phyloP scores from a whole-genome alignment of 257 asterid genomes.

The Solanum ossicruentum region DNA sequence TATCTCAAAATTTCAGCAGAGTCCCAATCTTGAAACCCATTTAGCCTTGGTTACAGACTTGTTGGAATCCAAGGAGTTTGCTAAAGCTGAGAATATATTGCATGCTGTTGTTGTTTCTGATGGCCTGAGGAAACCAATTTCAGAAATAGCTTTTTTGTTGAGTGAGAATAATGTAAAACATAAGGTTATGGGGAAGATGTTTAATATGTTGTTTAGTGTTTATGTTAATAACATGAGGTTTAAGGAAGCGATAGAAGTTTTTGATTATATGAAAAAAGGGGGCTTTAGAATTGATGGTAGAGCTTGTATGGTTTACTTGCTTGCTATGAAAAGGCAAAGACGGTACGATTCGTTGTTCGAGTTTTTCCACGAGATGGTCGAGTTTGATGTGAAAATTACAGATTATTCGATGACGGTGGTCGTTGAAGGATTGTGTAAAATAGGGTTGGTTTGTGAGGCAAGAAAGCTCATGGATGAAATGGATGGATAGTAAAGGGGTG shows the following conservation, averaged over 20 bases:
- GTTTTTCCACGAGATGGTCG: constrained; percentile 55
- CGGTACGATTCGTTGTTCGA: constrained; percentile 23
- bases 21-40: constrained; percentile 46
- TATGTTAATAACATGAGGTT: constrained; percentile 13
- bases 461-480: constrained; percentile 36
- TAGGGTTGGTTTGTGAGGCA: constrained; percentile 38
- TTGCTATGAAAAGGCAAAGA: constrained; percentile 40
- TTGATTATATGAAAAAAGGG: constrained; percentile 13
- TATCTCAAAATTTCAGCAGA: constrained; percentile 32
- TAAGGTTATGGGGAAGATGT: constrained; percentile 2
- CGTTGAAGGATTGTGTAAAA: constrained; percentile 52
- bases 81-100: constrained; percentile 46
- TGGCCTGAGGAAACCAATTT: constrained; percentile 19
- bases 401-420: constrained; percentile 65
- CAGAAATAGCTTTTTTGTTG: constrained; percentile 32
- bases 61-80: constrained; percentile 31
- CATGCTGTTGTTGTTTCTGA: constrained; percentile 35
- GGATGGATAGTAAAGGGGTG: constrained; percentile 43
- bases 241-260: constrained; percentile 20
- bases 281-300: constrained; percentile 53
- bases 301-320: constrained; percentile 63
- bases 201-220: constrained; percentile 24
- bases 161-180: neutral
- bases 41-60: constrained; percentile 17
- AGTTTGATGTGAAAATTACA: constrained; percentile 37